Evolutionary conservation across 352 stramenopile genomes (phyloP).

Genomic region (Pythium dissimile): DNA sequence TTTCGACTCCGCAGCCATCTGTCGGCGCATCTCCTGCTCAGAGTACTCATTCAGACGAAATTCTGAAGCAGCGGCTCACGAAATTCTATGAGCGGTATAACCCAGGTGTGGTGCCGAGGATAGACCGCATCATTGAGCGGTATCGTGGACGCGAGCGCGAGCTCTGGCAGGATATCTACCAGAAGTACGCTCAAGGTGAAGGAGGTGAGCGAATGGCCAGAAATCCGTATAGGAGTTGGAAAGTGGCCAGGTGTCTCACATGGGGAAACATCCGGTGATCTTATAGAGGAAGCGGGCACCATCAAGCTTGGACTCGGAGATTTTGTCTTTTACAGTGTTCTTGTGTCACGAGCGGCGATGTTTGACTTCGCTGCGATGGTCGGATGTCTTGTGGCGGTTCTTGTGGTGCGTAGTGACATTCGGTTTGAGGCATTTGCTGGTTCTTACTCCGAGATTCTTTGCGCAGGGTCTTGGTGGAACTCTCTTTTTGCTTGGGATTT

Average conservation of each 20-base stretch:
- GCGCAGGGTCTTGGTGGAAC: constrained; percentile 89
- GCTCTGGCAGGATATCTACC: constrained; percentile 72
- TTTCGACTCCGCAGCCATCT: background rate
- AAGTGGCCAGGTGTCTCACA: background rate
- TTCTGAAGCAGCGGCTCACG: constrained; percentile 40
- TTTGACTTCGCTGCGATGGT: constrained; percentile 96
- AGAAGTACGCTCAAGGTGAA: constrained; percentile 69
- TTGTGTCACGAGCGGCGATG: constrained; percentile 95
- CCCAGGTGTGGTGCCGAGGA: constrained; percentile 45
- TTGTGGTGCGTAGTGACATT: constrained; percentile 76
- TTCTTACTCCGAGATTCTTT: background rate
- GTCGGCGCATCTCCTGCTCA: background rate
- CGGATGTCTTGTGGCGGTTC: constrained; percentile 90
- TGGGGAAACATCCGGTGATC: background rate
- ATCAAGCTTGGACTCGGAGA: constrained; percentile 97
- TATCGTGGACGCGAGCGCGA: constrained; percentile 72
- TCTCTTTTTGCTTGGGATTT: constrained; percentile 94
- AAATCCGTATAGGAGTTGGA: too few species aligned
- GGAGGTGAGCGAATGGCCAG: constrained; percentile 34
- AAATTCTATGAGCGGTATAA: constrained; percentile 75
- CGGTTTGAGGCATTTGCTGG: background rate
- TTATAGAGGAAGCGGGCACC: constrained; percentile 69
- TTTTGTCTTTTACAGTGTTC: constrained; percentile 99
- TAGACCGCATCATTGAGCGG: constrained; percentile 72
- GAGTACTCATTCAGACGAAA: constrained; percentile 16